Base-by-base conservation (phyloP, 768 basidiomycete genomes). In the Pleurotus platypus region DNA sequence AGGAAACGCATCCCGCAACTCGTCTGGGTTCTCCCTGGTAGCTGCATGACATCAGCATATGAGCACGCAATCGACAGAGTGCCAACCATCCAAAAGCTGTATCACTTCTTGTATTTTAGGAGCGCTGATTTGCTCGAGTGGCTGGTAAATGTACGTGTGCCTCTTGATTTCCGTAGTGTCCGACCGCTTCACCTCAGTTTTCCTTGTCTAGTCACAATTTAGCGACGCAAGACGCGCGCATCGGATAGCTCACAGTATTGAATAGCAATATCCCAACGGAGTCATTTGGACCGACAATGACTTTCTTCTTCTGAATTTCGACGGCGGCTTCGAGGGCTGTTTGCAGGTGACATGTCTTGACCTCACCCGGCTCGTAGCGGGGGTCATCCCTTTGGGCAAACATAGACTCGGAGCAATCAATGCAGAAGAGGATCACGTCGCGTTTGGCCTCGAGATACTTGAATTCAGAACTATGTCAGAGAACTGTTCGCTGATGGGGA, bases 381-480 rank as follows among this genome's bases (percentile, higher is more conserved):
- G 83, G 81, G 63, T 87, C 84, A 22, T 89, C 86, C 49, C 77
- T 77, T 43, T 87, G 80, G 38, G 75, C 77, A 22, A 90, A 86
- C 96, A 98, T 98, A 9, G 92, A 91, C 55, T 82, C 76, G 0
- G 95, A 96, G 60, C 92, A 93, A 70, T 99, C 95, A 57, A 99
- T 92, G 69, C 90, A 91, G 74, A 98, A 97, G n/a, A 98, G 72
- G 46, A 96, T 88, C 30, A 94, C 90, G 64, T 98, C 94, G 59
- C 83, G 82, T 61, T 87, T 86, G 51, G 84, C 83, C 60, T 92
- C 90, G 60, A 83, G 81, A 58, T 78, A 78, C 89, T 61, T 90
- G 49, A 46, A 37, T 53, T 47, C 42, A n/a, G 55, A 2, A 39
- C 24, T 26, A 35, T 35, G 30, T 35, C 30, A 35, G 30, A 35